Base-by-base conservation (phyloP, 352 stramenopile species). In the Phytopythium sindhum region DNA sequence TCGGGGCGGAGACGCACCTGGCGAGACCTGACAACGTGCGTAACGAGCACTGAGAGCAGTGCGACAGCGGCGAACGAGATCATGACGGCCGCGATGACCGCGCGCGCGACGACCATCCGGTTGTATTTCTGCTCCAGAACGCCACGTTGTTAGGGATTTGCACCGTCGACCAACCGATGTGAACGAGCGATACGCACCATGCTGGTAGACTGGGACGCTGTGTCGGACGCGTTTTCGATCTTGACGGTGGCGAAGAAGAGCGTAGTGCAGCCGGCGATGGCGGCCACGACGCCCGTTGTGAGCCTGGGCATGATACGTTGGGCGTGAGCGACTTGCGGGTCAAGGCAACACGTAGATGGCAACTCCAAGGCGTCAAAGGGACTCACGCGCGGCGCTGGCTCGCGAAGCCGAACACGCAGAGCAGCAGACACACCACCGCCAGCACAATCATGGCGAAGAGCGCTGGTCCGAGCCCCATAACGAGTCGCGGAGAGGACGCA, bases 181-280 rank as follows among this genome's bases (percentile, higher is more conserved):
- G 42, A 14, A 8, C 2, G 10, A 45, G 15, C 14, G 39, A 26
- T 23, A 53, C 47, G 47, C 24, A 53, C 47, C 47, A 31, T 12
- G 45, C n/a, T 37, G 21, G 61, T 63, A 39, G 55, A 66, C 23
- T 42, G 65, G 21, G 26, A 26, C 6, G 37, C n/a, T 9, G 41
- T 28, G 15, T 33, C 52, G 14, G 54, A 21, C 10, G 55, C 28
- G 26, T 51, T 66, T 21, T 80, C 66, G 45, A 77, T 42, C n/a
- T 63, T 73, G 52, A 78, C 69, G 1, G 69, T 68, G 21, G 69
- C 50, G 68, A 83, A 80, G 64, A 83, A 83, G 26, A 83, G 60
- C 24, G 61, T 44, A 0, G 63, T 74, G 39, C 65, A 61, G 26
- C 67, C 69, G 9, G 67, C 64, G 51, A 78, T 57, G 42, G 73